These are phyloP conservation scores for Stephania japonica DNA, from an alignment of 164 flowering plant species.

Conservation along the genomic window DNA sequence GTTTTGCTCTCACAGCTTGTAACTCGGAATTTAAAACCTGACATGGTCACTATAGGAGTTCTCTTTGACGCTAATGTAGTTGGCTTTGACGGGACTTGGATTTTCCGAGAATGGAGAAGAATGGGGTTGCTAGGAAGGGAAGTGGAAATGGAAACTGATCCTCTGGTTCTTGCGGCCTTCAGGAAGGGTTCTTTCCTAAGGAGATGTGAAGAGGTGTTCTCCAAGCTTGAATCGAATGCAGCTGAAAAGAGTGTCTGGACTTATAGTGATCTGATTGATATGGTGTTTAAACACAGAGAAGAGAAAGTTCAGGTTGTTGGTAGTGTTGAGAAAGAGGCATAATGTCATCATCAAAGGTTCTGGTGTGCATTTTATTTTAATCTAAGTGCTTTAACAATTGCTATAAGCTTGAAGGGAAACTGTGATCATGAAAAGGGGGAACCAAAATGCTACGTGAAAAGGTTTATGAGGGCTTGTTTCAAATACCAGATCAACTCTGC, in stretches of 20 bases:
- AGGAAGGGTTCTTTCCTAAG: slow-evolving; percentile 51
- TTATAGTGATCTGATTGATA: slow-evolving; percentile 34
- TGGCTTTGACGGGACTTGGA: slow-evolving; percentile 30
- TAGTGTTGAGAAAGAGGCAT: not conserved
- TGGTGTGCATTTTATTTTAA: not conserved
- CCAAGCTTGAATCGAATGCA: slow-evolving; percentile 28
- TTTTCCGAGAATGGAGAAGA: slow-evolving; percentile 35
- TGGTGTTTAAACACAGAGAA: slow-evolving; percentile 23
- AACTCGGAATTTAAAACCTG: slow-evolving; percentile 35
- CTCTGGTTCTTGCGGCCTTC: slow-evolving; percentile 50
- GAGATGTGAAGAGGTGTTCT: slow-evolving; percentile 38
- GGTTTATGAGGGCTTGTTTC: not conserved
- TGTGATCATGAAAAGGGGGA: not conserved
- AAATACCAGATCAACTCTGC: not conserved
- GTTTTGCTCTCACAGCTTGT: slow-evolving; percentile 25
- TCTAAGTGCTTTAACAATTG: not conserved
- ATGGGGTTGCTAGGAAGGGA: slow-evolving; percentile 31
- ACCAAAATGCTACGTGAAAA: not conserved
- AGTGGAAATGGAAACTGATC: slow-evolving; percentile 54
- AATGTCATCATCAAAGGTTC: not conserved
- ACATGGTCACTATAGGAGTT: slow-evolving; percentile 49
- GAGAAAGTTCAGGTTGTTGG: slow-evolving; percentile 1
- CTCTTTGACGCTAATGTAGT: slow-evolving; percentile 34
- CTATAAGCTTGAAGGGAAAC: not conserved
- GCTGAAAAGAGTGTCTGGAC: slow-evolving; percentile 41